Percentiles rank a stretch among this genome's conserved stretches.
phyloP scores from a whole-genome alignment of 306 rosid species.

The Crotalaria pallida region DNA sequence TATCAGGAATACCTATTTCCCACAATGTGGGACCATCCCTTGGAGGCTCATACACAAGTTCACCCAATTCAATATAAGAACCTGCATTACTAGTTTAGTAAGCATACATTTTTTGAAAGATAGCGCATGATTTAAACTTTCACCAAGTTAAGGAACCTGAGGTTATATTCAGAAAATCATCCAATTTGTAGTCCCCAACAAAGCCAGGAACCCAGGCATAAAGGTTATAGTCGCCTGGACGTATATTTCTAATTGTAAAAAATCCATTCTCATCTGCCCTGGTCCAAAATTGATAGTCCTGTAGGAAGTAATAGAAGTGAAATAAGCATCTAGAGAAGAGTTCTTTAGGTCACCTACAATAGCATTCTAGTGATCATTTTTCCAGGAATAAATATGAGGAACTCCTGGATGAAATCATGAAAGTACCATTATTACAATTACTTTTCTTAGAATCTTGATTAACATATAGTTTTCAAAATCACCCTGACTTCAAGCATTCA shows the following conservation, averaged over 20 bases:
- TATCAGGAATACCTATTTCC: conserved; percentile 92
- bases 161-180: conserved; percentile 40
- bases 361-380: conserved; percentile 1
- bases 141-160: conserved; percentile 46
- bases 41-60: conserved; percentile 60
- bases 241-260: conserved; percentile 47
- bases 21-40: conserved; percentile 84
- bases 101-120: conserved; percentile 11
- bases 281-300: conserved; percentile 94
- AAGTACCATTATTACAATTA: neutral
- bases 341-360: neutral
- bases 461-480: neutral
- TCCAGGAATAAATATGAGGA: neutral
- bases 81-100: conserved; percentile 37
- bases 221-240: conserved; percentile 55
- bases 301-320: conserved; percentile 8
- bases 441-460: conserved; percentile 6
- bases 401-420: neutral
- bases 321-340: neutral
- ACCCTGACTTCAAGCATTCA: neutral
- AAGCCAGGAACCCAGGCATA: conserved; percentile 79
- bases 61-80: conserved; percentile 47
- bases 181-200: conserved; percentile 60
- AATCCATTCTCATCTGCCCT: conserved; percentile 57
- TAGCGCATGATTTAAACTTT: conserved; percentile 13